phyloP scores from a whole-genome alignment of 192 early-diverging fungal genomes.

The Globomyces pollinis-pini region DNA sequence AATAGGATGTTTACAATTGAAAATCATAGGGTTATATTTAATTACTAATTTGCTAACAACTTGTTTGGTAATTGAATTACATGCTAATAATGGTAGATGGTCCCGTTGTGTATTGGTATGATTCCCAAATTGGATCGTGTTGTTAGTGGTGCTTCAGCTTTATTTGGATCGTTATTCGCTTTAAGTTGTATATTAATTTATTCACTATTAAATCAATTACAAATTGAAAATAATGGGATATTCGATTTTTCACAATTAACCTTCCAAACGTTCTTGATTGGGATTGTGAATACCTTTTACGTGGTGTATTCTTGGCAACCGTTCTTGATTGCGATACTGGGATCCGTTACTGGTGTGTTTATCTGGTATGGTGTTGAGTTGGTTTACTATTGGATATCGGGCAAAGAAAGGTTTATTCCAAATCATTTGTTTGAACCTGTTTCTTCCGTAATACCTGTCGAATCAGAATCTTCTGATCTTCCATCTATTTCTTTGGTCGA shows the following conservation, averaged over 20 bases:
- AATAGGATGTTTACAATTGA: conserved; percentile 16
- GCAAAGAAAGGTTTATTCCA: background rate
- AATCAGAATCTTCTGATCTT: no score
- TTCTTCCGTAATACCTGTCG: no score
- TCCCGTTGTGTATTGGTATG: conserved; percentile 33
- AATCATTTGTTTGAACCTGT: background rate
- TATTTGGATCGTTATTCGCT: conserved; percentile 28
- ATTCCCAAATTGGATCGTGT: conserved; percentile 17
- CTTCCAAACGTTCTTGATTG: conserved; percentile 14
- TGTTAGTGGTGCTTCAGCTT: conserved; percentile 17
- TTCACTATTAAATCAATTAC: background rate
- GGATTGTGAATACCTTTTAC: conserved; percentile 24
- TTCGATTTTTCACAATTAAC: no score
- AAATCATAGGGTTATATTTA: conserved; percentile 26
- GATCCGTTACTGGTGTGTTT: conserved; percentile 21
- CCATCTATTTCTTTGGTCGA: no score
- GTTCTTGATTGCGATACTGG: conserved; percentile 24
- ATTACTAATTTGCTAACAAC: conserved; percentile 33
- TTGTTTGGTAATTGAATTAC: conserved; percentile 10
- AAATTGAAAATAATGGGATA: background rate
- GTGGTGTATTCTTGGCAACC: conserved; percentile 22
- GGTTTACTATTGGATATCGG: background rate
- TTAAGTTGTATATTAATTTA: conserved; percentile 22
- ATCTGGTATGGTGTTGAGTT: conserved; percentile 19
- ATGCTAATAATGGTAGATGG: background rate